Percentiles rank a stretch among this genome's conserved stretches.
phyloP scores from a whole-genome alignment of 2,329 filamentous ascomycete species.

The Colletotrichum tabaci region DNA sequence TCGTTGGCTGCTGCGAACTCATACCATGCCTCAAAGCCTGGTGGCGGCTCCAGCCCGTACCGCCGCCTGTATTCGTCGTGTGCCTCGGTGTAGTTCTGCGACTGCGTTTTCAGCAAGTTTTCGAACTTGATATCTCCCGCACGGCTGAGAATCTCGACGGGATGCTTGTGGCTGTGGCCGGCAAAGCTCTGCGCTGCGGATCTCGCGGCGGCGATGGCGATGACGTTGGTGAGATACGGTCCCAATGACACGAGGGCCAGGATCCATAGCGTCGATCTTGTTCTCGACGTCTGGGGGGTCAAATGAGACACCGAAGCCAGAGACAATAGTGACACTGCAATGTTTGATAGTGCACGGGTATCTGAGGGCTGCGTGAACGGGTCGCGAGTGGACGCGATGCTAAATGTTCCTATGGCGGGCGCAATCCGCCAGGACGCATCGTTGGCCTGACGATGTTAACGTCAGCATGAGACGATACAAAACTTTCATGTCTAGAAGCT shows the following conservation, averaged over 20 bases:
- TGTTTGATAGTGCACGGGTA: background rate
- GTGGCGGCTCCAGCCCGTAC: slow-evolving; percentile 60
- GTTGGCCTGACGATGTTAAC: background rate
- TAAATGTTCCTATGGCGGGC: slow-evolving; percentile 3
- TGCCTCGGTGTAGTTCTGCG: slow-evolving; percentile 47
- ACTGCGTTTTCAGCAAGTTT: slow-evolving; percentile 9
- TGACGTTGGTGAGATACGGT: background rate
- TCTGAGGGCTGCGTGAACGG: slow-evolving; percentile 3
- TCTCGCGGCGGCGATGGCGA: background rate
- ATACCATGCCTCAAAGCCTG: slow-evolving; percentile 64
- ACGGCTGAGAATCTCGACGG: background rate
- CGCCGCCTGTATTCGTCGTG: slow-evolving; percentile 59
- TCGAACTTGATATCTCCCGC: background rate
- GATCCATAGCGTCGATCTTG: background rate
- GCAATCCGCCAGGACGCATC: slow-evolving; percentile 10
- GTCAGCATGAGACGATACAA: background rate
- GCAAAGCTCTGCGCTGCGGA: background rate
- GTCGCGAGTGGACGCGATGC: background rate
- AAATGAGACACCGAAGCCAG: background rate
- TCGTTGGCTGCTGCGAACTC: slow-evolving; percentile 55
- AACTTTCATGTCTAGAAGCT: background rate
- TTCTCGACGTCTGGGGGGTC: background rate
- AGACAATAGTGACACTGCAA: background rate
- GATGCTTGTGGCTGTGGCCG: background rate
- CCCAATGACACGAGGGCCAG: background rate